Conservation (phyloP, 2,329 filamentous ascomycete genomes). For the Colletotrichum tanaceti region DNA sequence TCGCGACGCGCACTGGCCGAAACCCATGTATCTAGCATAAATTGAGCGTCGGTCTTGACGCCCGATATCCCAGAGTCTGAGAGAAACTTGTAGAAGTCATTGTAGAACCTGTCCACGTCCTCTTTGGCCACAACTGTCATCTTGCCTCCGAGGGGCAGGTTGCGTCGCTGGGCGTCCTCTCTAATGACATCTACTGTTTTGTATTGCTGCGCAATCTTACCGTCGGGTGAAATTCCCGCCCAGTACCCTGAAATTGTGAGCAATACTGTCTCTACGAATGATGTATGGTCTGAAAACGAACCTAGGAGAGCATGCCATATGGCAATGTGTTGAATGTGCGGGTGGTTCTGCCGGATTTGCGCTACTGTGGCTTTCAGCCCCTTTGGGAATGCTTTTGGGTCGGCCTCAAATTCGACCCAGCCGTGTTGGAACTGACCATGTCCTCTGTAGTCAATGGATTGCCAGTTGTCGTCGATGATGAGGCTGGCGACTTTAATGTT, state of each 20-base stretch:
- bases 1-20: slow-evolving; percentile 76
- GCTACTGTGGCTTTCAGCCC: slow-evolving; percentile 79
- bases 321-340: slow-evolving; percentile 82
- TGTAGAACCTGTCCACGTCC: slow-evolving; percentile 81
- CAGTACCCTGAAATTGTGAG: slow-evolving; percentile 73
- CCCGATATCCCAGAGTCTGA: slow-evolving; percentile 79
- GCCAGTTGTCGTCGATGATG: slow-evolving; percentile 98
- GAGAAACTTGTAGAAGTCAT: slow-evolving; percentile 92
- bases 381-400: slow-evolving; percentile 79
- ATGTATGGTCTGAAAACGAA: slow-evolving; percentile 31
- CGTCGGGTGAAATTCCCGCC: slow-evolving; percentile 84
- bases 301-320: slow-evolving; percentile 90
- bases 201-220: slow-evolving; percentile 81
- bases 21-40: slow-evolving; percentile 82
- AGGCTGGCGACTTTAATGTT: slow-evolving; percentile 84
- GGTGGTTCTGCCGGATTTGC: slow-evolving; percentile 75
- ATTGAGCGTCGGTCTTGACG: slow-evolving; percentile 95
- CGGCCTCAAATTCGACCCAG: slow-evolving; percentile 89
- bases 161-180: slow-evolving; percentile 58
- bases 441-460: slow-evolving; percentile 71
- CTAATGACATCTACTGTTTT: slow-evolving; percentile 74
- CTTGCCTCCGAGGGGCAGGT: slow-evolving; percentile 67
- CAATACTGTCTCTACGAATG: slow-evolving; percentile 43
- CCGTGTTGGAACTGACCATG: slow-evolving; percentile 67
- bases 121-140: slow-evolving; percentile 80